These are phyloP conservation scores for Rhodomyrtus tomentosa DNA, from an alignment of 345 rosid genomes.

Conservation along the genomic window DNA sequence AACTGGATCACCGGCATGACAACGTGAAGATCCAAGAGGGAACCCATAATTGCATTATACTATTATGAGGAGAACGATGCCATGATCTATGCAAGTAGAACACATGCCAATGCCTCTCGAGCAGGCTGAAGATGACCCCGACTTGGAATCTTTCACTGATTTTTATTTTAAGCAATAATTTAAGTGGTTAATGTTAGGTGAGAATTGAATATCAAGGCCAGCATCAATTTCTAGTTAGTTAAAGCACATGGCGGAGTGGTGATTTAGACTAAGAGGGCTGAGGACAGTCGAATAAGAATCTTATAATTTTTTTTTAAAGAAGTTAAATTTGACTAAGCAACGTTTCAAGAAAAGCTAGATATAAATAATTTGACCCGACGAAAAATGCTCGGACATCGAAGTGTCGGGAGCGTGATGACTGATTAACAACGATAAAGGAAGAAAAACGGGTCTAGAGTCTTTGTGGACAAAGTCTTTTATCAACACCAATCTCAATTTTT, in stretches of 20 bases:
- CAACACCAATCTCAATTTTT: neutral
- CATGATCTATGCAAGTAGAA: neutral
- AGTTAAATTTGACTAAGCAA: neutral
- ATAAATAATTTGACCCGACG: neutral
- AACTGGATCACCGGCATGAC: neutral
- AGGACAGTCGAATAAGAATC: neutral
- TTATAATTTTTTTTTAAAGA: neutral
- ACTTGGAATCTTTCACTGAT: neutral
- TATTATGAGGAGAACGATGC: no score
- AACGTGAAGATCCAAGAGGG: neutral
- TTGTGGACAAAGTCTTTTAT: neutral
- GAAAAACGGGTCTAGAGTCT: neutral
- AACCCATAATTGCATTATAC: neutral
- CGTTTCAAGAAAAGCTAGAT: neutral
- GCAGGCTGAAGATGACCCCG: neutral
- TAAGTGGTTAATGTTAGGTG: neutral
- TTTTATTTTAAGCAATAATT: neutral
- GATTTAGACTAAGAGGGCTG: neutral
- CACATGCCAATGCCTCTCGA: neutral
- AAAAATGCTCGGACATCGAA: neutral
- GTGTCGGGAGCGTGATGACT: neutral
- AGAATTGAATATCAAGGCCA: neutral
- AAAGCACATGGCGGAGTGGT: neutral
- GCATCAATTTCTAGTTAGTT: neutral
- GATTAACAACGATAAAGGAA: neutral